Evolutionary conservation across 331 rosid genomes (phyloP), one percentile per base, ranked within the genome.

Genomic region (Saraca asoca): DNA sequence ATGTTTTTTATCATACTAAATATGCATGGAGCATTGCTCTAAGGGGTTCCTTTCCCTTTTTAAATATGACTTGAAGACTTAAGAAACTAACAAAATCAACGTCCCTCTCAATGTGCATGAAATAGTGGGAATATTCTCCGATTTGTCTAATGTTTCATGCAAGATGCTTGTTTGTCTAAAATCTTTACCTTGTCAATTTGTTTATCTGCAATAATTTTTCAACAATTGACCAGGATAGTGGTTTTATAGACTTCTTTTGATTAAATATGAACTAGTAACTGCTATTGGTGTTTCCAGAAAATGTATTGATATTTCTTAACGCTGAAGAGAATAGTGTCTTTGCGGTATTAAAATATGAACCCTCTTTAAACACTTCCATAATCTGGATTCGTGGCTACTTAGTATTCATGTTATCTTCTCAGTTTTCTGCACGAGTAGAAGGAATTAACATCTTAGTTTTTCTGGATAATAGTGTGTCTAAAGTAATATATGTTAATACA

Each of bases 41-140:
- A 31, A n/a, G 29, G 4, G 12, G 12, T 5, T 5, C 8, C 16
- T 37, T 14, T 7, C 13, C 42, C 33, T 51, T 35, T 52, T 14
- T 55, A 67, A 61, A 38, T 63, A 17, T n/a, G 16, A 20, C 31
- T 58, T 66, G n/a, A 58, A 58, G 49, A 44, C 33, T 63, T 34
- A 37, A 12, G 19, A 29, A 39, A 51, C 37, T n/a, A 9, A 24
- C 24, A 53, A 14, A 5, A 6, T 66, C 57, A 29, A 50, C 12
- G 11, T 41, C 5, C 57, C 38, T 53, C 50, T 15, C 58, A 7
- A 1, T 31, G 33, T 41, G 41, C 17, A 10, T 51, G 44, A 59
- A 66, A 43, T 5, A 16, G 34, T 50, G 51, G 41, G 51, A 51
- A 39, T 60, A 42, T 53, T 42, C 55, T 64, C 38, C 51, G 6